Conservation (phyloP, 148 eudicot species). For the Diospyros lotus region DNA sequence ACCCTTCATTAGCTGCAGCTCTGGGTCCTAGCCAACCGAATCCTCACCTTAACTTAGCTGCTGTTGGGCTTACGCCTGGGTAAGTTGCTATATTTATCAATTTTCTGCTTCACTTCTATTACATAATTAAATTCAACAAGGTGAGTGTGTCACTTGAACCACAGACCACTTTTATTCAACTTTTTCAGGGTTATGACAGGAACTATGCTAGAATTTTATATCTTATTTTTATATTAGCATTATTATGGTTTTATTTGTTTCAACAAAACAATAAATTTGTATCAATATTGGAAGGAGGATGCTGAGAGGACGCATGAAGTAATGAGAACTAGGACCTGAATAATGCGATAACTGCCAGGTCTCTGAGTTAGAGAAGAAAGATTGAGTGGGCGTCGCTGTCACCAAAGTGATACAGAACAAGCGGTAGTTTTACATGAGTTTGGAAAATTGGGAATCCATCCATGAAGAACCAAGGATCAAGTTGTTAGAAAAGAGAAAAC, state of each 20-base stretch:
- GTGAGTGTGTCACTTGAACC: not conserved
- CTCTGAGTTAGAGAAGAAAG: not conserved
- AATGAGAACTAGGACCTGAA: not conserved
- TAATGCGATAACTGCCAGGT: not conserved
- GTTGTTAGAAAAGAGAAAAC: not conserved
- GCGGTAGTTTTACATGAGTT: not conserved
- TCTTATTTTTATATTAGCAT: not conserved
- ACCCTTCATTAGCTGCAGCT: conserved; percentile 78
- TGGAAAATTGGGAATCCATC: not conserved
- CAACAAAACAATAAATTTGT: not conserved
- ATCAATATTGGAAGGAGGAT: not conserved
- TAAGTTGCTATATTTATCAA: conserved; percentile 25
- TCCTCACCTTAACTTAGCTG: conserved; percentile 77
- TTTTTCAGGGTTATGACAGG: not conserved
- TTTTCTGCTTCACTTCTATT: not conserved
- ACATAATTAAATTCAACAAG: not conserved
- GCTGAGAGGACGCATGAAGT: not conserved
- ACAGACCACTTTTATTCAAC: not conserved
- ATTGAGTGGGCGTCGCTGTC: not conserved
- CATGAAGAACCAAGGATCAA: not conserved
- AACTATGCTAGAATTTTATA: not conserved
- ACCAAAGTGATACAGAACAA: not conserved
- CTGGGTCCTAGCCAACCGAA: conserved; percentile 91
- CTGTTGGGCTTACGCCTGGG: conserved; percentile 87
- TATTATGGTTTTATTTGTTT: not conserved